Percentiles rank a stretch among this genome's conserved stretches.
These are phyloP conservation scores for Amaranthus cruentus DNA, from an alignment of 148 eudicot species.

Conservation along the genomic window DNA sequence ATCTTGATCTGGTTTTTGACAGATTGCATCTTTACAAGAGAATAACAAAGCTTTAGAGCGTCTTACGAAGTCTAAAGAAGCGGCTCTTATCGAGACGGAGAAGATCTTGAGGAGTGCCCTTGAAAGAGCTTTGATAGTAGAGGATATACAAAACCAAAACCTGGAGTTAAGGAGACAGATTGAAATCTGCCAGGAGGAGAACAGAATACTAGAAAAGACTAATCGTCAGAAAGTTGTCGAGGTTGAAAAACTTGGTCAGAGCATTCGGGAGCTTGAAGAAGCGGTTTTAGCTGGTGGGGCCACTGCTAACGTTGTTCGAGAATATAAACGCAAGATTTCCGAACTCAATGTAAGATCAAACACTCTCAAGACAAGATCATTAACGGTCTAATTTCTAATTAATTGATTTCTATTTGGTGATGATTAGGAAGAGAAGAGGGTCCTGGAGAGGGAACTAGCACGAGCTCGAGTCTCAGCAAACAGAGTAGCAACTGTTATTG, in stretches of 20 bases:
- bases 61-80: conserved; percentile 78
- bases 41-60: conserved; percentile 78
- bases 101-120: conserved; percentile 81
- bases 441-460: conserved; percentile 84
- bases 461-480: conserved; percentile 86
- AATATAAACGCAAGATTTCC: conserved; percentile 61
- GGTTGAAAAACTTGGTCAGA: conserved; percentile 78
- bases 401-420: conserved; percentile 2
- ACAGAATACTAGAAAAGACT: conserved; percentile 70
- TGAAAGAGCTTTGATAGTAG: conserved; percentile 80
- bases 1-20: conserved; percentile 1
- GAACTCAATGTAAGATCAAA: conserved; percentile 50
- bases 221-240: conserved; percentile 82
- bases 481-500: conserved; percentile 73
- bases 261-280: conserved; percentile 81
- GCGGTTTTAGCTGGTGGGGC: conserved; percentile 78
- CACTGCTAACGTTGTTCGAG: conserved; percentile 77
- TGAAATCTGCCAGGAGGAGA: conserved; percentile 89
- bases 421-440: conserved; percentile 78
- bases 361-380: background rate
- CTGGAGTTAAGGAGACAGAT: conserved; percentile 73
- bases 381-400: conserved; percentile 1
- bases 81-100: conserved; percentile 87
- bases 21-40: conserved; percentile 66
- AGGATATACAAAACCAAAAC: conserved; percentile 90